Conservation (phyloP, 2,329 filamentous ascomycete genomes). For the Fusarium staphyleae region DNA sequence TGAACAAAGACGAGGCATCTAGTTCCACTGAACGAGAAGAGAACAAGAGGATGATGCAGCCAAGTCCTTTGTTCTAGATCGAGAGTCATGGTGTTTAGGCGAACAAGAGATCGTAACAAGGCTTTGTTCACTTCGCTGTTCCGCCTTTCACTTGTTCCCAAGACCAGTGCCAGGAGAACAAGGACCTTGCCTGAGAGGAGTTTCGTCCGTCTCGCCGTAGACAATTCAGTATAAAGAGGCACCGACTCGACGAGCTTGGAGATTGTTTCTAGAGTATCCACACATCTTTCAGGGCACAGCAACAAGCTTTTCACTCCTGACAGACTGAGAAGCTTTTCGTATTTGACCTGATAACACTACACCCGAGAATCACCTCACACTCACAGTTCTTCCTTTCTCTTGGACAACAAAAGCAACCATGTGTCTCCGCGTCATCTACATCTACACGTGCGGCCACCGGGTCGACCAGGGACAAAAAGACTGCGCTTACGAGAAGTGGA, state of each 20-base stretch:
- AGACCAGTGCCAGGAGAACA: background rate
- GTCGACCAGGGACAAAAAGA: background rate
- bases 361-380: background rate
- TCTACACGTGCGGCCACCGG: background rate
- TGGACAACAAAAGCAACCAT: background rate
- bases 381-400: background rate
- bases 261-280: background rate
- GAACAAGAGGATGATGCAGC: background rate
- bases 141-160: background rate
- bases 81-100: background rate
- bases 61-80: too few species aligned
- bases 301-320: too few species aligned
- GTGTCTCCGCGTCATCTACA: background rate
- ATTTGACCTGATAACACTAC: too few species aligned
- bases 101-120: conserved; percentile 11
- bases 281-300: too few species aligned
- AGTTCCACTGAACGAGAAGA: background rate
- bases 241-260: background rate
- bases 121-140: conserved; percentile 15
- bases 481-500: background rate
- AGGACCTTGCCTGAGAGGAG: background rate
- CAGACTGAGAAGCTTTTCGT: too few species aligned
- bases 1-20: conserved; percentile 4
- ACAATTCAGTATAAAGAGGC: conserved; percentile 2
- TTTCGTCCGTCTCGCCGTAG: background rate